Evolutionary conservation across 192 early-diverging fungal species (phyloP).

Genomic region (Coemansia sp.): DNA sequence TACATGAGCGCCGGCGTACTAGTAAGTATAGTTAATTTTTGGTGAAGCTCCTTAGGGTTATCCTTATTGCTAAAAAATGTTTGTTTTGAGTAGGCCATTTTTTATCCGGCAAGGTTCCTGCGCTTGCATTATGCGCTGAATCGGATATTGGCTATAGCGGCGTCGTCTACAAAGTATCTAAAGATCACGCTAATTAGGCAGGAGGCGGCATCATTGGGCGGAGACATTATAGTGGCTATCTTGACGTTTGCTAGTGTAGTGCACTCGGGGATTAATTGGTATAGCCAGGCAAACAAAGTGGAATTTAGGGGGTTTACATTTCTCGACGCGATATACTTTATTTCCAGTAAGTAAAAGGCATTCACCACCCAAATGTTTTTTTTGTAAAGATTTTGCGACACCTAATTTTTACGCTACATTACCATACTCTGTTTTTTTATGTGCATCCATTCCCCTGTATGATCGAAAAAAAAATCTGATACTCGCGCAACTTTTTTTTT

Average conservation of each 20-base stretch:
- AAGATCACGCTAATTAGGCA: conserved; percentile 35
- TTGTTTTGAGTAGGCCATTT: conserved; percentile 32
- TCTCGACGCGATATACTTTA: conserved; percentile 53
- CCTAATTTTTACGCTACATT: not conserved
- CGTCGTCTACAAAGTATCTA: conserved; percentile 17
- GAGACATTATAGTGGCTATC: conserved; percentile 43
- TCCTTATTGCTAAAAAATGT: not conserved
- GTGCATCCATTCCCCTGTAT: not conserved
- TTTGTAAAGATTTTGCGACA: not conserved
- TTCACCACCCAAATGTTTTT: not conserved
- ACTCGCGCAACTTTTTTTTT: not conserved
- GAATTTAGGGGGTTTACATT: conserved; percentile 31
- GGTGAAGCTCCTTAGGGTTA: too few species aligned
- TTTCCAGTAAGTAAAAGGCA: conserved; percentile 36
- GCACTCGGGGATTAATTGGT: conserved; percentile 54
- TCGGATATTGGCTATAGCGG: conserved; percentile 26
- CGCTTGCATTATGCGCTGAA: conserved; percentile 39
- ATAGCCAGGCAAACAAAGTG: conserved; percentile 24
- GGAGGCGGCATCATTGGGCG: conserved; percentile 33
- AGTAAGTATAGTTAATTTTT: conserved; percentile 14
- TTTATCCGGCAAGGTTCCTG: conserved; percentile 52
- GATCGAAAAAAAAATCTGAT: not conserved
- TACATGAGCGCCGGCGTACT: conserved; percentile 54
- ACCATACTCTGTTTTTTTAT: not conserved
- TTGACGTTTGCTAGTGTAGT: conserved; percentile 43